A percentile compares a stretch with the other conserved stretches of the same genome.
Conservation (phyloP, 192 early-diverging fungal species). For the Mortierella hygrophila region DNA sequence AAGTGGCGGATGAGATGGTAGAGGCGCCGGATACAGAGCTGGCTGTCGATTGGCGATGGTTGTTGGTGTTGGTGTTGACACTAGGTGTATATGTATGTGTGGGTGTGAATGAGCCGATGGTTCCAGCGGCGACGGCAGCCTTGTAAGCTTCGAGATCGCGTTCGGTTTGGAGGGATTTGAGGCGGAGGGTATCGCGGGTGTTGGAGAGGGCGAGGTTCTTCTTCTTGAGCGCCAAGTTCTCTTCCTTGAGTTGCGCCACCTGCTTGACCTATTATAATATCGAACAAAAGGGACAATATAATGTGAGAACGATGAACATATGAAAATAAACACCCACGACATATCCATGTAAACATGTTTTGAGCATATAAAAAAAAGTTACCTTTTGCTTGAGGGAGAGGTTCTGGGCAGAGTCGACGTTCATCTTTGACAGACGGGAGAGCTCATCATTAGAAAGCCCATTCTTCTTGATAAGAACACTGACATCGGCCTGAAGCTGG, state of each 20-base stretch:
- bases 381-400: conserved; percentile 49
- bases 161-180: conserved; percentile 41
- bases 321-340: not conserved
- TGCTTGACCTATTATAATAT: conserved; percentile 29
- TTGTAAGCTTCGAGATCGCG: conserved; percentile 49
- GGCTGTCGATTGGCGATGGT: not conserved
- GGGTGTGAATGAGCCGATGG: not conserved
- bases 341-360: not conserved
- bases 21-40: conserved; percentile 22
- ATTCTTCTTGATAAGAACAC: conserved; percentile 44
- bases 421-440: conserved; percentile 49
- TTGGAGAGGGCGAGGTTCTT: conserved; percentile 44
- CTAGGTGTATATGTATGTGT: not conserved
- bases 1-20: conserved; percentile 22
- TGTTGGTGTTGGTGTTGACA: not conserved
- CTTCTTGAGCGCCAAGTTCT: conserved; percentile 39
- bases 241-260: conserved; percentile 43
- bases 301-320: not conserved
- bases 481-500: conserved; percentile 44
- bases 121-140: conserved; percentile 1
- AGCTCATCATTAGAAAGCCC: conserved; percentile 21
- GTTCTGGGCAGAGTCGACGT: conserved; percentile 46
- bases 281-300: not conserved
- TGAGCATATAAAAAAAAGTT: not conserved
- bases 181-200: conserved; percentile 38